Evolutionary conservation across 2,329 filamentous ascomycete species (phyloP), one percentile per base, ranked within the genome.

Genomic region (Taxawa tesnikishii): DNA sequence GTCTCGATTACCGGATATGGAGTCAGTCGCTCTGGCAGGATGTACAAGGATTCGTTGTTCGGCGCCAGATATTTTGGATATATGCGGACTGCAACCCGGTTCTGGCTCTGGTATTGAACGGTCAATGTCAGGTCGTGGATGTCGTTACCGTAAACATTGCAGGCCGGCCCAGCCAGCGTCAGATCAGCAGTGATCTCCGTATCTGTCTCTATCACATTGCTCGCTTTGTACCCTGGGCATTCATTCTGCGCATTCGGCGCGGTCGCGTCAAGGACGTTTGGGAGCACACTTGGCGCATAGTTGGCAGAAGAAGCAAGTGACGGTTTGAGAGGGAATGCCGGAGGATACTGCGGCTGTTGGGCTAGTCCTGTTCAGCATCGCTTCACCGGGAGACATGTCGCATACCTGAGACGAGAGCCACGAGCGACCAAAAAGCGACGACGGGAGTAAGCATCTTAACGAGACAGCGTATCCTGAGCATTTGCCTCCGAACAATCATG

Each of bases 151-250:
- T 49, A 52, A 8, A 42, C 42, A 27, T 52, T 47, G 29, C 48
- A 52, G 6, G 40, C 41, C 19, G 33, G 15, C 21, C 49, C 50
- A 18, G 46, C 45, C 11, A 53, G 26, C 2, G 41, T 39, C 14
- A 53, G 34, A 30, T 51, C 47, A 11, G 50, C 49, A 4, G 36
- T 45, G 15, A 53, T 24, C 13, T 45, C 46, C 13, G 38, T 37
- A 14, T 18, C 31, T 17, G 31, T 44, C 16, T 49, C 35, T 19
- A 38, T 29, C 3, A 50, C 41, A 32, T 49, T 48, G 15, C 38
- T 45, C n/a, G 49, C 47, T 23, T 31, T 43, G 36, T 52, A 53
- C 15, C 50, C 50, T 2, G 50, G 43, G 14, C 48, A 53, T 3
- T 39, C 36, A 8, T 27, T 29, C 32, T 49, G 47, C n/a, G 47